Conservation (phyloP, 768 basidiomycete species). For the Dioszegia hungarica region DNA sequence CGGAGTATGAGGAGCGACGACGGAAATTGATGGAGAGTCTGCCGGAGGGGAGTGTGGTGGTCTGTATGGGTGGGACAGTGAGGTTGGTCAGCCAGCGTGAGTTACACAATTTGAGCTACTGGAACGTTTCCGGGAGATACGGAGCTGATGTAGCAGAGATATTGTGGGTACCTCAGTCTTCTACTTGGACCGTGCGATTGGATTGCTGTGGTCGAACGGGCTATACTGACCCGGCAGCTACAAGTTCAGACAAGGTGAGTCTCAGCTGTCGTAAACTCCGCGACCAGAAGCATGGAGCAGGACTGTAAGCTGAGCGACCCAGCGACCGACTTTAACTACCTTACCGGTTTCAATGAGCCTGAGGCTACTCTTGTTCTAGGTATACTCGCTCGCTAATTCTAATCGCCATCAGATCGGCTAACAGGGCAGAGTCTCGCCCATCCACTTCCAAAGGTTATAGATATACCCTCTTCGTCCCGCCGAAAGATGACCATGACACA, state of each 20-base stretch:
- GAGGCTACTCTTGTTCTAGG: conserved; percentile 82
- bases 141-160: conserved; percentile 55
- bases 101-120: conserved; percentile 55
- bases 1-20: conserved; percentile 73
- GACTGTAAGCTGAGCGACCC: not conserved
- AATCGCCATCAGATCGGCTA: not conserved
- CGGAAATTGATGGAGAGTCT: conserved; percentile 66
- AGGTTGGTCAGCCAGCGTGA: conserved; percentile 55
- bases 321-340: conserved; percentile 59
- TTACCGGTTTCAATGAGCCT: conserved; percentile 93
- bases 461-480: conserved; percentile 77
- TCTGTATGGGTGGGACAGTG: conserved; percentile 70
- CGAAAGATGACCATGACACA: conserved; percentile 69
- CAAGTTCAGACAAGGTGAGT: conserved; percentile 73
- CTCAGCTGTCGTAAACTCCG: no score
- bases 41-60: conserved; percentile 67
- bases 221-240: conserved; percentile 61
- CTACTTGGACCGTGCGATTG: no score
- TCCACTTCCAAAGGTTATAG: conserved; percentile 70
- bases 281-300: not conserved
- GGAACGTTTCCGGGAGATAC: not conserved
- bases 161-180: conserved; percentile 66
- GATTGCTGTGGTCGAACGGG: not conserved
- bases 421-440: conserved; percentile 58
- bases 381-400: conserved; percentile 36